These are phyloP conservation scores for Arabidopsis hybrid DNA, from an alignment of 441 rosid genomes.

Conservation along the genomic window DNA sequence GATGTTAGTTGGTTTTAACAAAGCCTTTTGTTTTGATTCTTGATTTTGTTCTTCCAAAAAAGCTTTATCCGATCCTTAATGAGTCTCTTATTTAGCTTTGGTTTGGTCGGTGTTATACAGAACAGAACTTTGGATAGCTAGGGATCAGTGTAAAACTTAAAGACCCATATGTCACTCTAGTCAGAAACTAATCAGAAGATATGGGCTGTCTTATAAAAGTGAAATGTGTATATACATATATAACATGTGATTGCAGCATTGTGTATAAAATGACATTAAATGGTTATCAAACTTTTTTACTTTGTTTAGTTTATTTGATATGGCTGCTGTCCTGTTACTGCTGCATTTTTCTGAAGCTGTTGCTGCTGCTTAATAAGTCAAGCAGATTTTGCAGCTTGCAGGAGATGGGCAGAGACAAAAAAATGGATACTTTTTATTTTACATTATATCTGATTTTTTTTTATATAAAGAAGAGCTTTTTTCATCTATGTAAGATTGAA, in stretches of 20 bases:
- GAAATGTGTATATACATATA: conserved; percentile 22
- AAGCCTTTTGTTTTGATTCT: not conserved
- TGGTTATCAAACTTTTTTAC: conserved; percentile 31
- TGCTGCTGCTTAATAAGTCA: conserved; percentile 41
- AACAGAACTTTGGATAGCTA: conserved; percentile 34
- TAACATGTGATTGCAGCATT: conserved; percentile 13
- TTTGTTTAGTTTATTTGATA: conserved; percentile 35
- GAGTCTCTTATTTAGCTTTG: conserved; percentile 32
- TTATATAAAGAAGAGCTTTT: not conserved
- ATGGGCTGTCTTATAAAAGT: conserved; percentile 40
- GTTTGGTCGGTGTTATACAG: conserved; percentile 22
- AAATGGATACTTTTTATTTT: not conserved
- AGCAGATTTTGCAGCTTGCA: conserved; percentile 44
- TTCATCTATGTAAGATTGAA: conserved; percentile 35
- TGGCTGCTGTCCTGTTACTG: conserved; percentile 43
- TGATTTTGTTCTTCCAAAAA: conserved; percentile 7
- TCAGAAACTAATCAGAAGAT: conserved; percentile 39
- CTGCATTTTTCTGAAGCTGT: conserved; percentile 42
- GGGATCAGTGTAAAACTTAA: conserved; percentile 43
- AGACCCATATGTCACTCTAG: conserved; percentile 39
- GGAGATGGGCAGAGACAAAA: conserved; percentile 44
- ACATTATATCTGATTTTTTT: not conserved
- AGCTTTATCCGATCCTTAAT: not conserved
- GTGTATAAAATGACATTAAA: conserved; percentile 25
- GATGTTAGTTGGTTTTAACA: not conserved